Evolutionary conservation across 2,329 filamentous ascomycete species (phyloP).

Genomic region (Xylariaceae sp.): DNA sequence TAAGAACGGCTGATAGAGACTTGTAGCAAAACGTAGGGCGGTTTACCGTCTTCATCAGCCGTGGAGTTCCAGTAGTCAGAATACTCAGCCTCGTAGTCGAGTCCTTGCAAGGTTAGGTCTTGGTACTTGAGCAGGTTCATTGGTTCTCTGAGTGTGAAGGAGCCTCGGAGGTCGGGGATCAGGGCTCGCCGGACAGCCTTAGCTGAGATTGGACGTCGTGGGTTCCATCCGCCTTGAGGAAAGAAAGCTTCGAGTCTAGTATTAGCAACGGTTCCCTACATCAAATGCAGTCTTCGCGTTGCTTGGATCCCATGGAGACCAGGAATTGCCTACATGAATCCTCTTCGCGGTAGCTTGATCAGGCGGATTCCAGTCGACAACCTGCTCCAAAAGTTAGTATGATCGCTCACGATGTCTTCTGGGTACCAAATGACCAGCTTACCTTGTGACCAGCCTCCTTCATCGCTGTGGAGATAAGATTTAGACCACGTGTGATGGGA

Average conservation of each 20-base stretch:
- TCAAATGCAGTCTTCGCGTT: no score
- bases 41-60: conserved; percentile 43
- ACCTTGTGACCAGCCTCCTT: no score
- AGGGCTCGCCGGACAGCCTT: conserved; percentile 50
- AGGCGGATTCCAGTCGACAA: conserved; percentile 57
- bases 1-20: not conserved
- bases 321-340: conserved; percentile 38
- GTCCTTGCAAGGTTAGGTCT: conserved; percentile 22
- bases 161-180: conserved; percentile 34
- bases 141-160: conserved; percentile 5
- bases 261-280: not conserved
- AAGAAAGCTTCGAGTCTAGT: conserved; percentile 19
- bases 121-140: conserved; percentile 33
- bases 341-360: conserved; percentile 40
- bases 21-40: no score
- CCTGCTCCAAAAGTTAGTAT: not conserved
- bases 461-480: no score
- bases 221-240: conserved; percentile 34
- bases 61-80: conserved; percentile 64
- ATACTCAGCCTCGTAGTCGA: conserved; percentile 52
- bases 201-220: conserved; percentile 35
- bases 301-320: no score
- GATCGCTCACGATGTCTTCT: no score
- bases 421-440: no score
- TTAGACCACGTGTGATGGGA: no score